Conservation (phyloP, 83 land plant genomes). For the Thuja plicata region DNA sequence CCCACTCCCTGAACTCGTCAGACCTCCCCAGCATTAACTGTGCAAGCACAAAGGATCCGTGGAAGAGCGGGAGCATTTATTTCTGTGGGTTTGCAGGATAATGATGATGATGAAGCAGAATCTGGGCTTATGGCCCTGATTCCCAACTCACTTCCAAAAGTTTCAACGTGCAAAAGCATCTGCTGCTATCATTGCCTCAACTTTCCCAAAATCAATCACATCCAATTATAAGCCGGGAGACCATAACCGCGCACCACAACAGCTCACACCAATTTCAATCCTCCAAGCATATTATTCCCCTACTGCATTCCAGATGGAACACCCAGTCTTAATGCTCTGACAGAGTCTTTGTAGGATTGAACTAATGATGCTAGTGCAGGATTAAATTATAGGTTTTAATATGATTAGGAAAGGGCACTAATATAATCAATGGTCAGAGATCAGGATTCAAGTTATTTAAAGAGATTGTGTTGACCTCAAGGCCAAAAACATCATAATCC, state of each 20-base stretch:
- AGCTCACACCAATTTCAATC: not conserved
- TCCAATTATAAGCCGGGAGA: not conserved
- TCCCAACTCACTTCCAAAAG: not conserved
- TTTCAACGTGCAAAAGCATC: not conserved
- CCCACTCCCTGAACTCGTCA: not conserved
- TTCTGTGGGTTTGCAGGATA: not conserved
- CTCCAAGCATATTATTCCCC: not conserved
- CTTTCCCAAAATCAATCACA: not conserved
- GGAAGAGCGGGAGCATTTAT: not conserved
- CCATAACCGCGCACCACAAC: conserved; percentile 2
- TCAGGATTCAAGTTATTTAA: not conserved
- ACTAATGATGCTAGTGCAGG: not conserved
- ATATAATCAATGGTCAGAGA: not conserved
- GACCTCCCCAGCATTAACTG: not conserved
- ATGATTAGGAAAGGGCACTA: not conserved
- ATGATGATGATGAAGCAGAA: not conserved
- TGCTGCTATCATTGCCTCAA: not conserved
- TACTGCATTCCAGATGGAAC: not conserved
- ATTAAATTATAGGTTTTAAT: not conserved
- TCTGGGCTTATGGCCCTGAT: not conserved
- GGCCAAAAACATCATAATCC: conserved; percentile 14
- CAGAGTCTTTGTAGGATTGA: not conserved
- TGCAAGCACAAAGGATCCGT: not conserved
- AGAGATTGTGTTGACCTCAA: conserved; percentile 1
- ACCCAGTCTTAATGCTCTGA: not conserved